These are phyloP conservation scores for Fabrea salina DNA, from an alignment of 169 alveolate genomes.

Conservation along the genomic window DNA sequence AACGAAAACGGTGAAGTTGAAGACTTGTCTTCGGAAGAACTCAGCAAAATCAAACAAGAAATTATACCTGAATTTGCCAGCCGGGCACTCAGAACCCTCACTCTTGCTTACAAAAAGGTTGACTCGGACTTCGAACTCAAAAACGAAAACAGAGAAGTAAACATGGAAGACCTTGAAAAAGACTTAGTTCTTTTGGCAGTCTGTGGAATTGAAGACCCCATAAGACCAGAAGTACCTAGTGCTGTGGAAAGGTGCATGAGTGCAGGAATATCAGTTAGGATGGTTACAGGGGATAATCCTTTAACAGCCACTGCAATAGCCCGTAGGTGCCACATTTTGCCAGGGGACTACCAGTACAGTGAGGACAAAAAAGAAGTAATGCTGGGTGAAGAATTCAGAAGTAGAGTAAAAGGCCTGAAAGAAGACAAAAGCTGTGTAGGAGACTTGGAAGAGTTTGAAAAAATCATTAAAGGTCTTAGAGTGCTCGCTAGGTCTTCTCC, in stretches of 20 bases:
- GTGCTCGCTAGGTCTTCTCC: conserved; percentile 86
- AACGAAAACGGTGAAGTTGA: conserved; percentile 45
- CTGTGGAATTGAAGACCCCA: conserved; percentile 92
- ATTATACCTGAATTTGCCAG: conserved; percentile 47
- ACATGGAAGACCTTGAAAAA: conserved; percentile 32
- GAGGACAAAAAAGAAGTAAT: conserved; percentile 36
- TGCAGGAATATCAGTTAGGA: conserved; percentile 98
- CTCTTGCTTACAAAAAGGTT: conserved; percentile 51
- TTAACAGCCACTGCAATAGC: conserved; percentile 97
- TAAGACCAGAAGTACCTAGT: conserved; percentile 96
- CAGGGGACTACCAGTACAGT: conserved; percentile 26
- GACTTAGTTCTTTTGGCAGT: conserved; percentile 63
- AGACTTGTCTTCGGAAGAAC: conserved; percentile 22
- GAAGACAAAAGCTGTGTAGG: conserved; percentile 31
- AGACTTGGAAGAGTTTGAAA: conserved; percentile 56
- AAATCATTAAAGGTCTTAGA: conserved; percentile 56
- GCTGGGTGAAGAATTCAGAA: conserved; percentile 72
- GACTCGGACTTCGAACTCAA: conserved; percentile 38
- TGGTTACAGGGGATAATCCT: conserved; percentile 99
- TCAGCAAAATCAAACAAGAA: conserved; percentile 23
- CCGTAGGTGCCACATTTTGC: conserved; percentile 80
- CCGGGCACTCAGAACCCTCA: conserved; percentile 58
- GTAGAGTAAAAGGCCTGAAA: conserved; percentile 59
- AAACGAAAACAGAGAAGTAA: conserved; percentile 33
- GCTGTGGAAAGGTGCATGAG: conserved; percentile 92